A percentile compares a stretch with the other conserved stretches of the same genome.
Conservation (phyloP, 2,329 filamentous ascomycete genomes). For the Zarea fungicola region DNA sequence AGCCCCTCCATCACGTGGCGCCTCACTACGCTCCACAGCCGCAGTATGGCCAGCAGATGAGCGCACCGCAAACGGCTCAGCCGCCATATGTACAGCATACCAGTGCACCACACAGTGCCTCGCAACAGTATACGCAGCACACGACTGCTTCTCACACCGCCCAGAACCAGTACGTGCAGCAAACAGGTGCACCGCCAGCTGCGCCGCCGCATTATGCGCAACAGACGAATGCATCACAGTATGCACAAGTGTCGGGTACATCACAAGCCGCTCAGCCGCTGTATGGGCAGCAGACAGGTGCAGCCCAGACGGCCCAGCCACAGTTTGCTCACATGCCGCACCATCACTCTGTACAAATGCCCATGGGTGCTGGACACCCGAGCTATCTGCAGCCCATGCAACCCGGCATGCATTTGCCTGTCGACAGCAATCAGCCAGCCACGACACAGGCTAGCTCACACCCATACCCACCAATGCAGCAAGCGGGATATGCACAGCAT, state of each 20-base stretch:
- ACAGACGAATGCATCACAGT: neutral
- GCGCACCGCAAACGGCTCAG: neutral
- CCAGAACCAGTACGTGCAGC: too few relatives aligned
- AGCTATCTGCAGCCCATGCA: slow-evolving; percentile 5
- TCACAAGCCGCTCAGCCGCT: too few relatives aligned
- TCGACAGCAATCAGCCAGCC: neutral
- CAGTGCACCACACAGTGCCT: too few relatives aligned
- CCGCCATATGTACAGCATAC: too few relatives aligned
- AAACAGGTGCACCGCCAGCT: neutral
- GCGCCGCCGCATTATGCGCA: neutral
- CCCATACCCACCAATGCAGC: neutral
- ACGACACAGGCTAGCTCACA: neutral
- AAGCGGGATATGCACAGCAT: neutral
- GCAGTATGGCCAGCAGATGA: too few relatives aligned
- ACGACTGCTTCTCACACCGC: too few relatives aligned
- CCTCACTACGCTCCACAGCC: too few relatives aligned
- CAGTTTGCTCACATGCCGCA: too few relatives aligned
- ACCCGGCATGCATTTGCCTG: neutral
- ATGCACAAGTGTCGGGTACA: neutral
- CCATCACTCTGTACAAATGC: neutral
- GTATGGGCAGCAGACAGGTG: too few relatives aligned
- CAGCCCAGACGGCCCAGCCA: too few relatives aligned
- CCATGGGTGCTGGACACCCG: neutral
- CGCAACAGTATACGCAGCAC: too few relatives aligned
- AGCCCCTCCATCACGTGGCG: too few relatives aligned